Evolutionary conservation across 495 filamentous ascomycete genomes (phyloP).

Genomic region (Aspergillus sclerotioniger): DNA sequence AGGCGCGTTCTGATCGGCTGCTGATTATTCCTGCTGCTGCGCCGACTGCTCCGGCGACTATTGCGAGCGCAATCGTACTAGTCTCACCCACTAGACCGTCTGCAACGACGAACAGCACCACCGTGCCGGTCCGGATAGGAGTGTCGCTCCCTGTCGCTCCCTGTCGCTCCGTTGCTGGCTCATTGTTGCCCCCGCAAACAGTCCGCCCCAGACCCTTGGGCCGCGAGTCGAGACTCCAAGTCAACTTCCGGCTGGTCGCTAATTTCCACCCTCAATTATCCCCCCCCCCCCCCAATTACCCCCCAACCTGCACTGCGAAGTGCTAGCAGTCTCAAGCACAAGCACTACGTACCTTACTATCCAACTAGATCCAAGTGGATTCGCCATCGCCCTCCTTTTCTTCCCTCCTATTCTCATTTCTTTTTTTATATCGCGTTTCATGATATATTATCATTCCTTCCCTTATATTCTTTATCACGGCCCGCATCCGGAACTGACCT

Average conservation of each 20-base stretch:
- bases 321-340: too few species aligned
- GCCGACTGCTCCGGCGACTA: slow-evolving; percentile 2
- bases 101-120: slow-evolving; percentile 3
- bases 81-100: neutral
- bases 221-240: neutral
- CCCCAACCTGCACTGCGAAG: slow-evolving; percentile 1
- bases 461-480: slow-evolving; percentile 10
- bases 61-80: slow-evolving; percentile 7
- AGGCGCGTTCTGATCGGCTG: slow-evolving; percentile 13
- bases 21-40: slow-evolving; percentile 3
- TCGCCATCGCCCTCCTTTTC: slow-evolving; percentile 4
- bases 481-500: slow-evolving; percentile 10
- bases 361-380: slow-evolving; percentile 1
- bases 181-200: slow-evolving; percentile 24
- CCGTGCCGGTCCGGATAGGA: slow-evolving; percentile 4
- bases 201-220: slow-evolving; percentile 25
- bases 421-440: slow-evolving; percentile 4
- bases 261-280: slow-evolving; percentile 6
- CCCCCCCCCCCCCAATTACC: slow-evolving; percentile 27
- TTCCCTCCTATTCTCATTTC: slow-evolving; percentile 4
- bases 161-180: too few species aligned
- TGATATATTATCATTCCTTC: neutral
- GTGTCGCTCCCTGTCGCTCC: neutral
- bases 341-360: neutral
- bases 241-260: slow-evolving; percentile 1